Base-by-base conservation (phyloP, 371 early-diverging fungal genomes). In the Mortierella polycephala region DNA sequence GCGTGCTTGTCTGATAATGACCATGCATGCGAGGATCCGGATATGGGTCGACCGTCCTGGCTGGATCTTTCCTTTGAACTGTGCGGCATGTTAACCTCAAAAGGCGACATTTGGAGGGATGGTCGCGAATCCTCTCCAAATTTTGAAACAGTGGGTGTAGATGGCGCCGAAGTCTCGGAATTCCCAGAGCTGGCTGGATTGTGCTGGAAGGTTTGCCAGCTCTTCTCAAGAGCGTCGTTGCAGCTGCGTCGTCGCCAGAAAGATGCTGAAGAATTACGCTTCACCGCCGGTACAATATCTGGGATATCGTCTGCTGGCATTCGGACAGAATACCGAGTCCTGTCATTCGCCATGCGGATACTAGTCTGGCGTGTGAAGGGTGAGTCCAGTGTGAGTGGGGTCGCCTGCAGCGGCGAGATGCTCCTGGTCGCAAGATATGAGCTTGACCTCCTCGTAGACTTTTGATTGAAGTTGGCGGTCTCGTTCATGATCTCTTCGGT, bases 221-320 rank as follows among this genome's bases (percentile, higher is more conserved):
- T 64, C 67, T 60, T 73, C 20, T 73, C 80, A 13, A 69, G 16
- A 0, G 66, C 66, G 23, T 79, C 80, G 12, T 63, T 73, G 21
- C 62, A 73, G 51, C 80, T 79, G 12, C 67, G 44, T 5, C 80
- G 62, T 39, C 80, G 61, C 80, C 80, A 79, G 44, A 69, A 79
- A 5, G 53, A 39, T n/a, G 52, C 18, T 12, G 69, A 41, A 14
- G 23, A 54, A 20, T 16, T 64, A 21, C 52, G 12, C 13, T n/a
- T 12, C n/a, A 23, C 30, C 45, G 5, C 40, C 5, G 54, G 57
- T 18, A 41, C 50, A n/a, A 62, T 42, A 8, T 62, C 59, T 11
- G 58, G 37, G 1, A 73, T n/a, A 8, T 66, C 64, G n/a, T 73
- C 80, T 10, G 69, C 52, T 3, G 80, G 80, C 80, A 79, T 79